Base-by-base conservation (phyloP, 1,139 yeast species). In the Nakaseomyces glabratus region DNA sequence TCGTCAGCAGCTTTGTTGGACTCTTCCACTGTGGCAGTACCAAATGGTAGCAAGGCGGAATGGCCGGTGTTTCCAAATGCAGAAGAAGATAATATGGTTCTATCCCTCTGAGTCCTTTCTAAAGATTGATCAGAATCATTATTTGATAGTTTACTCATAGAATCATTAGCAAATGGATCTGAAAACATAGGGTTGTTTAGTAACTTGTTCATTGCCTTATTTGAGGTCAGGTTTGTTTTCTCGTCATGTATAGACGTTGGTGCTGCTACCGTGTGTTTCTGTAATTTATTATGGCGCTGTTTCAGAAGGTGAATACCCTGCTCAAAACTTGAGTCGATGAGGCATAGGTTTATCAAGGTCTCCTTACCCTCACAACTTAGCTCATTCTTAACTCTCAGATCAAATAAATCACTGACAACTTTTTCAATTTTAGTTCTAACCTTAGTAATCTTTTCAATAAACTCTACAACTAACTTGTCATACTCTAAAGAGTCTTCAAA, bases 361-460 rank as follows among this genome's bases (percentile, higher is more conserved):
- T 80, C 93, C 48, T 80, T 80, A 8, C 88, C 90, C 46, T 78
- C 81, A 3, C 74, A 49, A 39, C 66, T 73, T 46, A 81, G 62
- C 41, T 69, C 64, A 19, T 70, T 69, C 33, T 67, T 63, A 17
- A 69, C 55, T 52, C 79, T 78, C 21, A 78, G 53, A 34, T 65
- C 65, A 48, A 75, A 69, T 36, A 81, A 57, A 38, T 76, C 79
- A 31, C 66, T 66, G 35, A 78, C 76, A 0, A 79, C 66, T 21
- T 63, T 63, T 40, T 66, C 69, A 35, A 81, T 61, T 38, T 68
- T 67, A 1, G 47, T 45, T 39, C 77, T 66, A 12, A 74, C 64
- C 7, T 53, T 51, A 14, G 54, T 47, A 2, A 76, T 71, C 36
- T 66, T 63, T 1, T 49, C 43, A 9, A 78, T 52, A 43, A 78